Evolutionary conservation across 306 rosid species (phyloP).

Genomic region (Spatholobus suberectus): DNA sequence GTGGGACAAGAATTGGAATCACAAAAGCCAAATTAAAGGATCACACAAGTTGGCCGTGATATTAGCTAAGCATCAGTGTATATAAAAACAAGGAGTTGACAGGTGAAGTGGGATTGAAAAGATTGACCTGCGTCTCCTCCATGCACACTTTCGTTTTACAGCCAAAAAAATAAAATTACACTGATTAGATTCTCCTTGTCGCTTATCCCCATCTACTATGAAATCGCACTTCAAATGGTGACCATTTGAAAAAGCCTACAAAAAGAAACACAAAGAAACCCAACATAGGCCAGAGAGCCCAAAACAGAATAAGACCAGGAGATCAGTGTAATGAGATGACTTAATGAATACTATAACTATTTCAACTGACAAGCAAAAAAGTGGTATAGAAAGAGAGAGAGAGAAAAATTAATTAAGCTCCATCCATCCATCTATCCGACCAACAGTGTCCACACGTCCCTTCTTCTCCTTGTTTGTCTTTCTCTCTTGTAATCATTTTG

Average conservation of each 20-base stretch:
- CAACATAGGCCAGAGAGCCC: slow-evolving; percentile 4
- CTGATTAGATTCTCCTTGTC: slow-evolving; percentile 48
- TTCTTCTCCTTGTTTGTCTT: neutral
- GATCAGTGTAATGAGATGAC: slow-evolving; percentile 10
- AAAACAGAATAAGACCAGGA: slow-evolving; percentile 7
- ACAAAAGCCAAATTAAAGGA: slow-evolving; percentile 38
- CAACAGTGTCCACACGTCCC: slow-evolving; percentile 16
- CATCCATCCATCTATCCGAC: slow-evolving; percentile 10
- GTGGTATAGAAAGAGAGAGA: neutral
- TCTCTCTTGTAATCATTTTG: slow-evolving; percentile 14
- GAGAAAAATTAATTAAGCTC: neutral
- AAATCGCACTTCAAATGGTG: slow-evolving; percentile 51
- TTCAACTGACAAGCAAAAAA: slow-evolving; percentile 5
- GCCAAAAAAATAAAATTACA: slow-evolving; percentile 14
- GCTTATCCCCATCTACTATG: slow-evolving; percentile 38
- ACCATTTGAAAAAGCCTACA: slow-evolving; percentile 56
- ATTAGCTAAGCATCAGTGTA: slow-evolving; percentile 45
- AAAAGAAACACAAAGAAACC: slow-evolving; percentile 25
- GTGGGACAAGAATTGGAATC: slow-evolving; percentile 48
- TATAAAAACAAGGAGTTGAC: slow-evolving; percentile 54
- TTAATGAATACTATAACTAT: neutral
- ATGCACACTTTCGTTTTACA: slow-evolving; percentile 38
- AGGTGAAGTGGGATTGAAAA: slow-evolving; percentile 55
- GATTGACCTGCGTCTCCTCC: slow-evolving; percentile 66
- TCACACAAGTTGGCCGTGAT: slow-evolving; percentile 47